These are phyloP conservation scores for Micractinium conductrix DNA, from an alignment of 139 green algal species.

Conservation along the genomic window DNA sequence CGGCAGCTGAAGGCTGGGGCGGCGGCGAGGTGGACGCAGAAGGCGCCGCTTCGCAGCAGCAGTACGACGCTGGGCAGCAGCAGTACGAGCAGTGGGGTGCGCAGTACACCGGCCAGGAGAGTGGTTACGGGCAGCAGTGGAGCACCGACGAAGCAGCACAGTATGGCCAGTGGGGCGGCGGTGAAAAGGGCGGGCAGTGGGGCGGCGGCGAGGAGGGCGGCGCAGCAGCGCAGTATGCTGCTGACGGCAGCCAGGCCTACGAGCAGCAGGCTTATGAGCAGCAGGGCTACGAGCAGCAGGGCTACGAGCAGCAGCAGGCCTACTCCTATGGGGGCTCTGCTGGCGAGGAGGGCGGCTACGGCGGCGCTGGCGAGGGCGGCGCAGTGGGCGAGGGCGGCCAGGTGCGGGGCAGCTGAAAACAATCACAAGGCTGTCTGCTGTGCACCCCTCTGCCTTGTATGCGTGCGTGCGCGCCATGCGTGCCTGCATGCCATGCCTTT, in stretches of 20 bases:
- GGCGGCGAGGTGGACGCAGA: background rate
- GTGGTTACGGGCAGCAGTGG: too few species aligned
- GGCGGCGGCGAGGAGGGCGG: background rate
- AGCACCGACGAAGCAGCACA: background rate
- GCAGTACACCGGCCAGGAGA: too few species aligned
- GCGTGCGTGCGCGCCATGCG: background rate
- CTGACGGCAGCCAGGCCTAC: background rate
- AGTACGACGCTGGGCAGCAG: background rate
- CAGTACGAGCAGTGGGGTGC: background rate
- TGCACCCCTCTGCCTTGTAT: too few species aligned
- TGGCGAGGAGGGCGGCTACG: constrained; percentile 1
- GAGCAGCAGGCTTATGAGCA: background rate
- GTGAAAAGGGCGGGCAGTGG: background rate
- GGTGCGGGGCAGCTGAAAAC: too few species aligned
- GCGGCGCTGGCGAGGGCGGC: background rate
- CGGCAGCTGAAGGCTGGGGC: background rate
- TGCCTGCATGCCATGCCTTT: too few species aligned
- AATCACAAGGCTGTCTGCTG: too few species aligned
- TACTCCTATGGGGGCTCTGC: background rate
- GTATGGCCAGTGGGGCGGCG: background rate
- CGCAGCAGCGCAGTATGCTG: background rate
- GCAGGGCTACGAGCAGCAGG: background rate
- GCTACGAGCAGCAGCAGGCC: background rate
- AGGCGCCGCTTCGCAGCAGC: background rate
- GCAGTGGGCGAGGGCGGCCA: background rate